Conservation (phyloP, 2,329 filamentous ascomycete species). For the Ophiostoma tasmaniense region DNA sequence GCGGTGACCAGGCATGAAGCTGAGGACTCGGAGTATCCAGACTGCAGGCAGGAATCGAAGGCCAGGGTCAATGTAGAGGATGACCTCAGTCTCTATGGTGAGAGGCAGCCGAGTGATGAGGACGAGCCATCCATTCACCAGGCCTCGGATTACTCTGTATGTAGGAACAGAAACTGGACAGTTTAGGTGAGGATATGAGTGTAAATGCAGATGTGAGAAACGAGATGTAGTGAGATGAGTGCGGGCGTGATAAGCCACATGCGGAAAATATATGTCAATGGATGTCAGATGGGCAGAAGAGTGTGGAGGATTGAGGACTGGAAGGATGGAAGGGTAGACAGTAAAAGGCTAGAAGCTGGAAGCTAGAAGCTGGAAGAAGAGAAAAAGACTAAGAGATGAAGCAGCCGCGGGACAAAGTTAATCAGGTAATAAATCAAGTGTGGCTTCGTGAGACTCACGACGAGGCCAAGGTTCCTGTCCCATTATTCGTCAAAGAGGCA, state of each 20-base stretch:
- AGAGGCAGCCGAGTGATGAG: slow-evolving; percentile 7
- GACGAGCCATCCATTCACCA: neutral
- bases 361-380: neutral
- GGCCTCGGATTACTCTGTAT: slow-evolving; percentile 11
- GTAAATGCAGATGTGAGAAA: neutral
- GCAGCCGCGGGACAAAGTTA: neutral
- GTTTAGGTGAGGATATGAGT: neutral
- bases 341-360: neutral
- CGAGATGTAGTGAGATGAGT: neutral
- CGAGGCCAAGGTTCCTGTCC: neutral
- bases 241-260: neutral
- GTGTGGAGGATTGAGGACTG: neutral
- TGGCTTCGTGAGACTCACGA: slow-evolving; percentile 3
- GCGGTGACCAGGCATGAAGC: neutral
- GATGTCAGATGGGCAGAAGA: neutral
- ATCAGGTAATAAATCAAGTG: neutral
- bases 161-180: slow-evolving; percentile 4
- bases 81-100: neutral
- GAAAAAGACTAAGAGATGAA: neutral
- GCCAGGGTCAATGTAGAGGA: neutral
- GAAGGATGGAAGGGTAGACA: neutral
- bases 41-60: neutral
- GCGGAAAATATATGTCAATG: neutral
- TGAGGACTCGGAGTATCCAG: neutral
- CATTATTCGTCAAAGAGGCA: slow-evolving; percentile 9